These are phyloP conservation scores for Trichoderma sp. DNA, from an alignment of 2,329 filamentous ascomycete genomes.

Conservation along the genomic window DNA sequence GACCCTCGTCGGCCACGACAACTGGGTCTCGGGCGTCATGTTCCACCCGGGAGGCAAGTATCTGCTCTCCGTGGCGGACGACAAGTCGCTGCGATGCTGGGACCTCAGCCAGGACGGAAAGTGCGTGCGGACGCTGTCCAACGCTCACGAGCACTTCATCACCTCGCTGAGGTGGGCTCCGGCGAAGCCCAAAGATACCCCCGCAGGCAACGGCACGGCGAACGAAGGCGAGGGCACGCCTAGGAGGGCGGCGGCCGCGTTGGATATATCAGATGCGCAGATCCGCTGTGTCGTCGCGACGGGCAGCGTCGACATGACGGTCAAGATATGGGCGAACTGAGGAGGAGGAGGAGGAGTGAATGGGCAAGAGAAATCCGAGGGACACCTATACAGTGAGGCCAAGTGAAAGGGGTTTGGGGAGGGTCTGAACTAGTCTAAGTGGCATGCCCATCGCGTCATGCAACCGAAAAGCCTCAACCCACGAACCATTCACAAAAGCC, in stretches of 20 bases:
- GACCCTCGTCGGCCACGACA: conserved; percentile 84
- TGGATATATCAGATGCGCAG: conserved; percentile 54
- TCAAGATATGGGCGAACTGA: conserved; percentile 73
- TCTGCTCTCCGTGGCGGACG: conserved; percentile 80
- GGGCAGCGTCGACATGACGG: conserved; percentile 78
- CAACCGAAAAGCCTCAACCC: background rate
- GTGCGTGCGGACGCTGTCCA: conserved; percentile 78
- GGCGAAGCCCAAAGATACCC: conserved; percentile 40
- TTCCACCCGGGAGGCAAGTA: conserved; percentile 95
- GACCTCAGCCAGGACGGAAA: conserved; percentile 87
- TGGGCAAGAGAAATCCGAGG: background rate
- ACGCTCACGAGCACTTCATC: conserved; percentile 81
- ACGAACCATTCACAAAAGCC: background rate
- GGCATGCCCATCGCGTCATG: conserved; percentile 4
- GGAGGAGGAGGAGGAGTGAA: conserved; percentile 10
- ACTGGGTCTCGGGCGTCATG: conserved; percentile 83
- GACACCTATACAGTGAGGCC: background rate
- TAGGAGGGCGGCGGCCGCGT: conserved; percentile 49
- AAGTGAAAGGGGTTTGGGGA: background rate
- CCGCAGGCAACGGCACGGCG: conserved; percentile 24
- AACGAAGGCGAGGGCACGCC: conserved; percentile 43
- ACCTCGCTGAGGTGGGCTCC: conserved; percentile 88
- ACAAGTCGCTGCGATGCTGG: conserved; percentile 93
- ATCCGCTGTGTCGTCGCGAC: conserved; percentile 87
- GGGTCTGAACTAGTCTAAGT: background rate